These are phyloP conservation scores for Trametes hirsuta DNA, from an alignment of 1,284 basidiomycete genomes.

Conservation along the genomic window DNA sequence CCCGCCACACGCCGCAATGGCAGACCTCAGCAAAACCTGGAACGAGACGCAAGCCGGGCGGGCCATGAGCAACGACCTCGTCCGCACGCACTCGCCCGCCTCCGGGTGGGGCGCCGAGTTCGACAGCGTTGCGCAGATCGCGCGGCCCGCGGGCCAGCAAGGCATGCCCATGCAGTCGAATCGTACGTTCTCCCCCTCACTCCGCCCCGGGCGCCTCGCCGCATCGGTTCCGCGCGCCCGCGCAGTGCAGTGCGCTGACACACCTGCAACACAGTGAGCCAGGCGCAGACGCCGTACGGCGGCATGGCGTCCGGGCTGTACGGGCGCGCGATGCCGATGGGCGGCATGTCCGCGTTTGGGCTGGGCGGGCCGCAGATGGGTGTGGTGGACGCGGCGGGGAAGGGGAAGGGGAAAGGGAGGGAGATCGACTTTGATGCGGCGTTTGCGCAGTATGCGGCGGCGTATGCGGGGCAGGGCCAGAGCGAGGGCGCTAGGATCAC, in stretches of 20 bases:
- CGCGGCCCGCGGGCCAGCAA: conserved; percentile 21
- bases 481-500: conserved; percentile 53
- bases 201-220: background rate
- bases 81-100: conserved; percentile 10
- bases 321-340: conserved; percentile 35
- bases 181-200: conserved; percentile 24
- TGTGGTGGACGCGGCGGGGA: conserved; percentile 52
- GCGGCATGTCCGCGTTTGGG: conserved; percentile 22
- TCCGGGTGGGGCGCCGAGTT: conserved; percentile 39
- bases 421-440: conserved; percentile 82
- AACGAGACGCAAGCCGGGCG: conserved; percentile 42
- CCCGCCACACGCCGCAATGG: conserved; percentile 19
- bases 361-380: conserved; percentile 29
- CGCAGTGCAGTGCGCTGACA: background rate
- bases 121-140: conserved; percentile 21
- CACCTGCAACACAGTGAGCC: conserved; percentile 16
- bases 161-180: conserved; percentile 24
- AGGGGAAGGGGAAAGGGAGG: conserved; percentile 75
- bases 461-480: conserved; percentile 42
- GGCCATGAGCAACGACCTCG: conserved; percentile 18
- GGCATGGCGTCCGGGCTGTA: conserved; percentile 39
- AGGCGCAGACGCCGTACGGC: conserved; percentile 28
- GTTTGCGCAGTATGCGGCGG: conserved; percentile 63
- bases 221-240: too few species aligned
- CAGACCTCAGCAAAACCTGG: conserved; percentile 57